Percentiles rank a stretch among this genome's conserved stretches.
phyloP scores from a whole-genome alignment of 768 basidiomycete genomes.

The Lentinula raphanica region DNA sequence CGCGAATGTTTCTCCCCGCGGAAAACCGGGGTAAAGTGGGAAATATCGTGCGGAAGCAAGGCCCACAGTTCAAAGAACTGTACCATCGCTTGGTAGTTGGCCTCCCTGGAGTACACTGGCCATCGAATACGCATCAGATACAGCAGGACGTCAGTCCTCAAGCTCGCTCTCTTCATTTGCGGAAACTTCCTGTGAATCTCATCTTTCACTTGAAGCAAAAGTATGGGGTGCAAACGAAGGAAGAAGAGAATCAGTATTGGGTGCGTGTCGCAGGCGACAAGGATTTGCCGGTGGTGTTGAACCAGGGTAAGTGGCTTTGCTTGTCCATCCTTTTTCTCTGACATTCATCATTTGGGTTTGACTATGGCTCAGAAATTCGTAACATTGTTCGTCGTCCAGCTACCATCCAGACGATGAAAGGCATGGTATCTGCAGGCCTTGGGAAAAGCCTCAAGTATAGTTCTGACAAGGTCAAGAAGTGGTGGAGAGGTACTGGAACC shows the following conservation, averaged over 20 bases:
- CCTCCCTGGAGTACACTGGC: conserved; percentile 79
- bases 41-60: conserved; percentile 86
- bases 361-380: conserved; percentile 58
- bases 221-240: conserved; percentile 43
- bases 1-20: conserved; percentile 88
- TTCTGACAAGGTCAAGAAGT: conserved; percentile 76
- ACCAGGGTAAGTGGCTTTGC: conserved; percentile 44
- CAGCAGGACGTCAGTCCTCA: conserved; percentile 72
- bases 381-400: conserved; percentile 80
- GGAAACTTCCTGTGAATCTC: conserved; percentile 71
- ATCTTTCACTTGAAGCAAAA: conserved; percentile 48
- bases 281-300: conserved; percentile 63
- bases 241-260: conserved; percentile 77
- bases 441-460: conserved; percentile 75
- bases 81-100: conserved; percentile 78
- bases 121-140: conserved; percentile 39
- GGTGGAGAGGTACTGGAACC: conserved; percentile 51
- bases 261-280: conserved; percentile 59
- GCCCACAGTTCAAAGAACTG: conserved; percentile 78
- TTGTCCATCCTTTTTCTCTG: not conserved
- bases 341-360: not conserved
- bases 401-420: conserved; percentile 80
- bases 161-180: conserved; percentile 67
- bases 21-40: conserved; percentile 94
- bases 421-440: conserved; percentile 76